Percentiles rank a stretch among this genome's conserved stretches.
These are phyloP conservation scores for Astragalus membranaceus DNA, from an alignment of 306 rosid species.

Conservation along the genomic window DNA sequence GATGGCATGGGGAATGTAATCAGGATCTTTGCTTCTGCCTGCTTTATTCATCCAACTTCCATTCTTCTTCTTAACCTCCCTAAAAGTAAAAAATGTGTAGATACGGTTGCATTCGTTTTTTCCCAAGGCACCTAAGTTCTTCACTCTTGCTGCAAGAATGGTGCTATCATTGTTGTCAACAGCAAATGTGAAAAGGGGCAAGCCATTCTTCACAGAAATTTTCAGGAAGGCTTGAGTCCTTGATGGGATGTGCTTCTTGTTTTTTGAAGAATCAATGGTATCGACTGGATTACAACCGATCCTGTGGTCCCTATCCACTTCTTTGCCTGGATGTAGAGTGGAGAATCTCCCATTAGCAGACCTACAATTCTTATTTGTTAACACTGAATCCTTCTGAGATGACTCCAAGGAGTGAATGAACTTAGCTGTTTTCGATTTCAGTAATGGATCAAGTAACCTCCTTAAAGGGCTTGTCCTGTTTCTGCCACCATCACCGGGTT, in stretches of 20 bases:
- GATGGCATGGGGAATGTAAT: slow-evolving; percentile 54
- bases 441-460: slow-evolving; percentile 71
- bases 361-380: slow-evolving; percentile 40
- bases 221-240: slow-evolving; percentile 71
- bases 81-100: slow-evolving; percentile 69
- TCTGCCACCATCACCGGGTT: slow-evolving; percentile 38
- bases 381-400: slow-evolving; percentile 33
- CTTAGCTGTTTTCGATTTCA: slow-evolving; percentile 58
- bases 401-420: slow-evolving; percentile 37
- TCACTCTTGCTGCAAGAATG: slow-evolving; percentile 79
- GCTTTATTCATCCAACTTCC: slow-evolving; percentile 81
- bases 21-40: slow-evolving; percentile 53
- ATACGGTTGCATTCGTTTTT: slow-evolving; percentile 41
- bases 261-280: slow-evolving; percentile 36
- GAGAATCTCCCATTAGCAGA: slow-evolving; percentile 34
- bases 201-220: slow-evolving; percentile 68
- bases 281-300: slow-evolving; percentile 36
- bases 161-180: slow-evolving; percentile 49
- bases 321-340: slow-evolving; percentile 37
- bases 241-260: slow-evolving; percentile 41
- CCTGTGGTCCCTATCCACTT: slow-evolving; percentile 33
- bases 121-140: slow-evolving; percentile 44
- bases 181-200: slow-evolving; percentile 83
- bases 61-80: slow-evolving; percentile 66
- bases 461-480: slow-evolving; percentile 81